These are phyloP conservation scores for Quercus robur DNA, from an alignment of 306 rosid genomes.

Conservation along the genomic window DNA sequence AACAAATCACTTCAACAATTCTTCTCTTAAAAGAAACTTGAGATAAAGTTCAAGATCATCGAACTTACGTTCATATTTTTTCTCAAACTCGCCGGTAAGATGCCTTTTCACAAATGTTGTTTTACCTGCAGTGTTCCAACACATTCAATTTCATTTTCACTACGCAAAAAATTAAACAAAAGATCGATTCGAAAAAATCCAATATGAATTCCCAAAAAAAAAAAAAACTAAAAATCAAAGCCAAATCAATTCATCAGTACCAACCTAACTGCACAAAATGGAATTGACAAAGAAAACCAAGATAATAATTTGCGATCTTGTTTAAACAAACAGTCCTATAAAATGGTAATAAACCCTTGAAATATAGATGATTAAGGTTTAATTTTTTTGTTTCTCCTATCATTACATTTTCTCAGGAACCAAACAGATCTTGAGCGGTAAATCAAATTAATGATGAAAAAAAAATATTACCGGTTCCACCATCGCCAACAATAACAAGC, in stretches of 20 bases:
- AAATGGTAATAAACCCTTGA: background rate
- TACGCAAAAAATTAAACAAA: no score
- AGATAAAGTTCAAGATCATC: background rate
- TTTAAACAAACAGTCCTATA: no score
- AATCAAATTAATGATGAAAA: background rate
- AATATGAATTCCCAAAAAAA: background rate
- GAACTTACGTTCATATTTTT: slow-evolving; percentile 70
- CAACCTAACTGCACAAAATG: background rate
- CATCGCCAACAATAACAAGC: slow-evolving; percentile 85
- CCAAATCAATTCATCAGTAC: background rate
- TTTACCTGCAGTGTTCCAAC: slow-evolving; percentile 46
- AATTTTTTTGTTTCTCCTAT: background rate
- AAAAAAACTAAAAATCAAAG: no score
- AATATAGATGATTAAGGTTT: background rate
- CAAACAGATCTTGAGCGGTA: background rate
- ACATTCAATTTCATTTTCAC: background rate
- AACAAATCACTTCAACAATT: no score
- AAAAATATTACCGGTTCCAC: slow-evolving; percentile 58
- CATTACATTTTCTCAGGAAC: background rate
- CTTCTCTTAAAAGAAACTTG: no score
- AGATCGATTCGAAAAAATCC: background rate
- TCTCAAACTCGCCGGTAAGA: slow-evolving; percentile 79
- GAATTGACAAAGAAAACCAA: background rate
- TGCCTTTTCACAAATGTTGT: slow-evolving; percentile 80
- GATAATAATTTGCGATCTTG: no score